These are phyloP conservation scores for Mercurialis annua DNA, from an alignment of 345 rosid species.

Conservation along the genomic window DNA sequence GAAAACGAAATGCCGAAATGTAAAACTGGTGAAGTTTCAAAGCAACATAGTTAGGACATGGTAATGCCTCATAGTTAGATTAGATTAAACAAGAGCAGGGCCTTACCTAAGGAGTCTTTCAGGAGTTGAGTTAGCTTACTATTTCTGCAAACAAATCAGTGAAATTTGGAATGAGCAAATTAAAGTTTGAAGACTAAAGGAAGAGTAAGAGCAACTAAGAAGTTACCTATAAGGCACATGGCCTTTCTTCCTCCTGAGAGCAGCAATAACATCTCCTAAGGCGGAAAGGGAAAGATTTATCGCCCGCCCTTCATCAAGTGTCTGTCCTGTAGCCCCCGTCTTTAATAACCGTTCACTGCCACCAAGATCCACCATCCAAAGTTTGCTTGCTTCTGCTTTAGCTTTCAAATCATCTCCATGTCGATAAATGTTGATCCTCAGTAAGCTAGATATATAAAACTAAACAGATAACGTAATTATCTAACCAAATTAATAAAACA, in stretches of 20 bases:
- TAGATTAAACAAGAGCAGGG: slow-evolving; percentile 9
- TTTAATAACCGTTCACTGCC: slow-evolving; percentile 88
- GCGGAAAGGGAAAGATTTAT: slow-evolving; percentile 96
- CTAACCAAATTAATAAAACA: slow-evolving; percentile 27
- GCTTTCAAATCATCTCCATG: slow-evolving; percentile 49
- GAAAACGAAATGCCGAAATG: no score
- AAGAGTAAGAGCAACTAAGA: no score
- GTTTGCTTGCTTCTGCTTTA: slow-evolving; percentile 67
- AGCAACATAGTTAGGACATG: no score
- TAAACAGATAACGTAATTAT: slow-evolving; percentile 51
- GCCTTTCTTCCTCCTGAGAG: slow-evolving; percentile 73
- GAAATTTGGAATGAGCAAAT: neutral
- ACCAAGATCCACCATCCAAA: slow-evolving; percentile 98
- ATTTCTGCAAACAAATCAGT: slow-evolving; percentile 64
- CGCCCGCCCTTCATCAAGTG: slow-evolving; percentile 83
- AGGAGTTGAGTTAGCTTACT: slow-evolving; percentile 97
- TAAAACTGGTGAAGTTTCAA: no score
- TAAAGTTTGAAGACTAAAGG: slow-evolving; percentile 1
- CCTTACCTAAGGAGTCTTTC: slow-evolving; percentile 84
- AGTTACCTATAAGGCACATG: slow-evolving; percentile 87
- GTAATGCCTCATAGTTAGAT: neutral
- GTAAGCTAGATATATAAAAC: slow-evolving; percentile 74
- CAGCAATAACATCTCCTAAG: slow-evolving; percentile 89
- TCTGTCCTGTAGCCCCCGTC: slow-evolving; percentile 79
- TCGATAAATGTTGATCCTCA: slow-evolving; percentile 66